Conservation (phyloP, 1,284 basidiomycete genomes). For the Heterobasidion occidentale region DNA sequence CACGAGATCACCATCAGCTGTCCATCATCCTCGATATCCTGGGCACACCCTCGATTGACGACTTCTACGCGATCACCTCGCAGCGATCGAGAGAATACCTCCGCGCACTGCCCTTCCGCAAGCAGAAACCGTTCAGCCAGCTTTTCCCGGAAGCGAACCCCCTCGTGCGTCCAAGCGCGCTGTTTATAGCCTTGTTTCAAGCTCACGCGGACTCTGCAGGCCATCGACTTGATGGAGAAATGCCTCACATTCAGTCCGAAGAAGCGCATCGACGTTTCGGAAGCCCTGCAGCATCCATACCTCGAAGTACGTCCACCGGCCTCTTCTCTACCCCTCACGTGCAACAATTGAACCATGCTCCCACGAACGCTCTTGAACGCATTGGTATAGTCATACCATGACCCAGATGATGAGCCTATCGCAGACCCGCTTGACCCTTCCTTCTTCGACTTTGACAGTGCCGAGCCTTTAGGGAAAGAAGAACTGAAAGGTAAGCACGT, state of each 20-base stretch:
- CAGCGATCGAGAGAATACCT: constrained; percentile 86
- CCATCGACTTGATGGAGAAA: constrained; percentile 85
- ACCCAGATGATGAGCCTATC: constrained; percentile 81
- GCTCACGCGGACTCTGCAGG: constrained; percentile 24
- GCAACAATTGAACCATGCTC: not conserved
- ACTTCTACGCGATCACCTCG: constrained; percentile 89
- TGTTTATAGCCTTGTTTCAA: not conserved
- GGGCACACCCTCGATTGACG: constrained; percentile 84
- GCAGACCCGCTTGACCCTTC: constrained; percentile 75
- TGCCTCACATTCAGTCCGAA: constrained; percentile 91
- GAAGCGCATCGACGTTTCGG: constrained; percentile 83
- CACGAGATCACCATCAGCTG: constrained; percentile 82
- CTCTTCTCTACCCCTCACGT: not conserved
- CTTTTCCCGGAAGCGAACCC: constrained; percentile 83
- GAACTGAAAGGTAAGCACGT: constrained; percentile 49
- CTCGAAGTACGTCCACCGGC: constrained; percentile 48
- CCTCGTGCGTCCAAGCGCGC: constrained; percentile 31
- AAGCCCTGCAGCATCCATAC: constrained; percentile 91
- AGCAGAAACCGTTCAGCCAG: constrained; percentile 68
- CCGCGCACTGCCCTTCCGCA: constrained; percentile 86
- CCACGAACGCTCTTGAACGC: not conserved
- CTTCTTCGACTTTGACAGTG: constrained; percentile 88
- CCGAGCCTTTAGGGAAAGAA: constrained; percentile 59
- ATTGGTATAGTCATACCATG: constrained; percentile 70
- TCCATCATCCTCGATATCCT: constrained; percentile 83